phyloP scores from a whole-genome alignment of 495 filamentous ascomycete species.

The Lentithecium fluviatile region DNA sequence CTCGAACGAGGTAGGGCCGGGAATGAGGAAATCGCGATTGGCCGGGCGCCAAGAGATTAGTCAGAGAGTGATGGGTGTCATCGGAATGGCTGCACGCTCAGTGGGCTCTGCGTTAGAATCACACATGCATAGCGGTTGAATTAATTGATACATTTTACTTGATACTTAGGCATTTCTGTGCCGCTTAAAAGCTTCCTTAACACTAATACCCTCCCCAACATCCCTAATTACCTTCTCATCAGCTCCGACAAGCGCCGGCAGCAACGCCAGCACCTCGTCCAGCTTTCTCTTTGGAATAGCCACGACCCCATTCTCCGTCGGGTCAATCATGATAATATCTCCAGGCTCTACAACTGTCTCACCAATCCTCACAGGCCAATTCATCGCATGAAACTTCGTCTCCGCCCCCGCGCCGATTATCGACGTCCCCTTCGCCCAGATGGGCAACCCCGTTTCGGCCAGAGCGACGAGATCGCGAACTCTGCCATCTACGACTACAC shows the following conservation, averaged over 20 bases:
- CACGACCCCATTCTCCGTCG: conserved; percentile 57
- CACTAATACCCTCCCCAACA: conserved; percentile 55
- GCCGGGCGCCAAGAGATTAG: neutral
- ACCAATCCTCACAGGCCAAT: conserved; percentile 54
- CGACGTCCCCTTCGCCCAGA: conserved; percentile 58
- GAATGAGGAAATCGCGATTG: neutral
- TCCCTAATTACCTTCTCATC: conserved; percentile 62
- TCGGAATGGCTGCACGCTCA: neutral
- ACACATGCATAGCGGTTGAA: neutral
- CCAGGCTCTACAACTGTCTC: conserved; percentile 53
- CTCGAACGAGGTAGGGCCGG: neutral
- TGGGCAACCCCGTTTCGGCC: conserved; percentile 48
- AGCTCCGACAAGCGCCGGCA: conserved; percentile 57
- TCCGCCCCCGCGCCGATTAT: conserved; percentile 62
- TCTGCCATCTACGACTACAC: conserved; percentile 58
- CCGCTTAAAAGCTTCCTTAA: conserved; percentile 59
- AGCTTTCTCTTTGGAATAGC: conserved; percentile 54
- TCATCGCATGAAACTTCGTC: conserved; percentile 55
- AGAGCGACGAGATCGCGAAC: conserved; percentile 62
- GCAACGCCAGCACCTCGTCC: conserved; percentile 38
- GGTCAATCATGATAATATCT: conserved; percentile 64
- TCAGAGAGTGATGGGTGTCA: neutral
- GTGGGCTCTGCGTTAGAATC: too few relatives aligned
- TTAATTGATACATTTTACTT: too few relatives aligned
- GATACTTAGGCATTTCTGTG: conserved; percentile 16